A percentile compares a stretch with the other conserved stretches of the same genome.
These are phyloP conservation scores for Ogataea nitratoaversa DNA, from an alignment of 805 yeast genomes.

Conservation along the genomic window DNA sequence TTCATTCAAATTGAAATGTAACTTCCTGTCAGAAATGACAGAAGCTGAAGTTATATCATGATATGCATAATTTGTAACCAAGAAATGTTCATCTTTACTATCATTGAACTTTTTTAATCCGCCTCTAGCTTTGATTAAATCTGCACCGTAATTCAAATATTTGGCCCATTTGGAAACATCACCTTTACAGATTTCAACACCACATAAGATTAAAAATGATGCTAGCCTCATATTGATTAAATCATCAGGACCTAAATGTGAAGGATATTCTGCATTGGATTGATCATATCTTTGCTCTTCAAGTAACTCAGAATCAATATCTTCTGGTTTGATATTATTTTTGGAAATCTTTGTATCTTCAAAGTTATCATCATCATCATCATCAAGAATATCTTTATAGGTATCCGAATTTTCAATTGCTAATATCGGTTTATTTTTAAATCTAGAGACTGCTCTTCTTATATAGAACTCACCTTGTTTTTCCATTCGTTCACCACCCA, in stretches of 20 bases:
- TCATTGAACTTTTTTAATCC: slow-evolving; percentile 51
- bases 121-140: slow-evolving; percentile 55
- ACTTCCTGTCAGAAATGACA: slow-evolving; percentile 52
- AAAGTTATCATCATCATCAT: no score
- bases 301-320: no score
- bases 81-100: slow-evolving; percentile 63
- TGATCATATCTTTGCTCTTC: slow-evolving; percentile 9
- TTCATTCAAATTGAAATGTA: slow-evolving; percentile 59
- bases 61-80: slow-evolving; percentile 73
- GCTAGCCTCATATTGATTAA: slow-evolving; percentile 49
- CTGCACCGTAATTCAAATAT: slow-evolving; percentile 62
- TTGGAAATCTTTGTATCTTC: no score
- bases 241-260: slow-evolving; percentile 27
- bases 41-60: slow-evolving; percentile 72
- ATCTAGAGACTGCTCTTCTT: slow-evolving; percentile 41
- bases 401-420: slow-evolving; percentile 18
- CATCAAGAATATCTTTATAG: slow-evolving; percentile 22
- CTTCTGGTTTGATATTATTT: no score
- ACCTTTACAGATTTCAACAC: slow-evolving; percentile 81
- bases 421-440: slow-evolving; percentile 30
- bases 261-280: slow-evolving; percentile 2
- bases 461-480: slow-evolving; percentile 47
- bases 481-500: slow-evolving; percentile 40
- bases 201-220: slow-evolving; percentile 60
- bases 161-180: slow-evolving; percentile 75